These are phyloP conservation scores for Gilbertella persicaria DNA, from an alignment of 371 early-diverging fungal genomes.

Conservation along the genomic window DNA sequence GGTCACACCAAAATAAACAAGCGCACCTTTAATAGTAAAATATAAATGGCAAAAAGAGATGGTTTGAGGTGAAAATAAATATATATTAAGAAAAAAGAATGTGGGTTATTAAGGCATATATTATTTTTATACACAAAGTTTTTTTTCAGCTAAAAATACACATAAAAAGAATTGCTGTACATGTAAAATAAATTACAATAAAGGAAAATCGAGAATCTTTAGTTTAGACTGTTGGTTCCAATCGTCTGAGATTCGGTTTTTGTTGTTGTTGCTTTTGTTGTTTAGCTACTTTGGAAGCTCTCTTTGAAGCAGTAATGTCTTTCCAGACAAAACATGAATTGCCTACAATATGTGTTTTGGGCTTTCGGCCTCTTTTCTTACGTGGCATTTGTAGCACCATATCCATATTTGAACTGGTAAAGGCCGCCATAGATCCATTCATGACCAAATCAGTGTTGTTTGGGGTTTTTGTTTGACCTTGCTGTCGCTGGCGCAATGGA, in stretches of 20 bases:
- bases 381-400: conserved; percentile 40
- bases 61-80: background rate
- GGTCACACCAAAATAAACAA: too few species aligned
- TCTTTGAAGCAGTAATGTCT: conserved; percentile 15
- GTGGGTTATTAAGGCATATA: background rate
- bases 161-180: background rate
- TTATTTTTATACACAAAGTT: background rate
- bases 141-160: background rate
- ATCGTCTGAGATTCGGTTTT: background rate
- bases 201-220: background rate
- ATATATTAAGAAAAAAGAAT: background rate
- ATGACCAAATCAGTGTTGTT: conserved; percentile 10
- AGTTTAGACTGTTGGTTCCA: background rate
- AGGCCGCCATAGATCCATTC: conserved; percentile 39
- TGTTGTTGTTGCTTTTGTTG: background rate
- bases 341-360: conserved; percentile 49
- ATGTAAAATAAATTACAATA: background rate
- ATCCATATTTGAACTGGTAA: conserved; percentile 46
- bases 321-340: conserved; percentile 57
- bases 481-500: background rate
- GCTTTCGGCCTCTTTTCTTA: conserved; percentile 51
- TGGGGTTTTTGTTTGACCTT: background rate
- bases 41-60: too few species aligned
- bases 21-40: too few species aligned
- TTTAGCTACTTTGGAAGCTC: conserved; percentile 1